Percentiles rank a stretch among this genome's conserved stretches.
Evolutionary conservation across 768 basidiomycete genomes (phyloP).

Genomic region (Cantharellus anzutake): DNA sequence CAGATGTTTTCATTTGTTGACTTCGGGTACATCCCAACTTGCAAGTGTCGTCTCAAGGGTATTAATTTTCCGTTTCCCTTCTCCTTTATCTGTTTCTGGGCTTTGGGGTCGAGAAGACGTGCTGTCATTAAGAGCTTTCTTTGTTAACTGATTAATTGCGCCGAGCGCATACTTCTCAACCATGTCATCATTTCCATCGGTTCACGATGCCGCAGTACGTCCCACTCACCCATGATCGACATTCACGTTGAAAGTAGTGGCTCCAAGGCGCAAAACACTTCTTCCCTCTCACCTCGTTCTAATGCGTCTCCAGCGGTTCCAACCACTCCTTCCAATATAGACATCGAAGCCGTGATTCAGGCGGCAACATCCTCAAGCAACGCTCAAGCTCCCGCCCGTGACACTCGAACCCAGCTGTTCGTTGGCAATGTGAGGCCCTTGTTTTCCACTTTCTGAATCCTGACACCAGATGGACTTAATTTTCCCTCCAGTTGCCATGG

Average conservation of each 20-base stretch:
- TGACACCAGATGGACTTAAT: not conserved
- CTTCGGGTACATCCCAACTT: too few species aligned
- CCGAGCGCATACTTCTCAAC: not conserved
- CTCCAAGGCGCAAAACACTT: not conserved
- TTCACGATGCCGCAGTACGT: not conserved
- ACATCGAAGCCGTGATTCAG: conserved; percentile 84
- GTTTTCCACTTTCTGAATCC: conserved; percentile 1
- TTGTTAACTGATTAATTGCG: not conserved
- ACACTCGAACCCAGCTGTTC: conserved; percentile 89
- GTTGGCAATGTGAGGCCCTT: conserved; percentile 66
- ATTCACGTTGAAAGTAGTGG: not conserved
- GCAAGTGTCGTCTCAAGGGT: too few species aligned
- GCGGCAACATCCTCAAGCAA: conserved; percentile 63
- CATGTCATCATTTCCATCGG: not conserved
- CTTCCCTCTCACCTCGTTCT: not conserved
- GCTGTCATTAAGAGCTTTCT: too few species aligned
- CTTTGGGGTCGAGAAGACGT: too few species aligned
- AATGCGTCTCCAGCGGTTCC: not conserved
- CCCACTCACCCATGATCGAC: not conserved
- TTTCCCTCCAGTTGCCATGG: conserved; percentile 56
- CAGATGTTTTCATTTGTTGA: too few species aligned
- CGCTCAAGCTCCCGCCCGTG: conserved; percentile 25
- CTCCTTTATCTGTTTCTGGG: too few species aligned
- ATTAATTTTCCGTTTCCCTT: too few species aligned
- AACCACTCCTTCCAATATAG: conserved; percentile 35